Base-by-base conservation (phyloP, 2,329 filamentous ascomycete species). In the Botrytis fabae region DNA sequence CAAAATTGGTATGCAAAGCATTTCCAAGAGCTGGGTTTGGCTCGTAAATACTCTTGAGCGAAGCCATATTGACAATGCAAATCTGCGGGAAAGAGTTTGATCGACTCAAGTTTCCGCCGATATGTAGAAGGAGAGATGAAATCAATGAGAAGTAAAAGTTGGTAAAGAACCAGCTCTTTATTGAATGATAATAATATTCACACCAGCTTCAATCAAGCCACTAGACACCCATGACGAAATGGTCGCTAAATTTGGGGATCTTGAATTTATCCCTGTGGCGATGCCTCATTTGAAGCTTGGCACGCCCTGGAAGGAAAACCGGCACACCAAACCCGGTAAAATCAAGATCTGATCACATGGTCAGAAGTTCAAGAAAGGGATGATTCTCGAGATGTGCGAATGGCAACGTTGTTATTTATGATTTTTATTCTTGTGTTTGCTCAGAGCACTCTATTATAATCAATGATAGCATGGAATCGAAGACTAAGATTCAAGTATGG, bases 1-100 rank as follows among this genome's bases (percentile, higher is more conserved):
- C 81, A 75, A 84, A 84, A 75, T 86, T 86, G 75, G 76, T 79
- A 61, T 79, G 69, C 61, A 78, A 59, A 32, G 77, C 76, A 77
- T 75, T 76, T 40, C 71, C 76, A 28, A 73, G 48, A 54, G 75
- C 69, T 22, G 71, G 63, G 61, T 75, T 75, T 59, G 78, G 73
- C 64, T 78, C 76, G 63, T 77, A 75, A 44, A 79, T 74, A 64
- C 66, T 74, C 72, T 78, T 78, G 57, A 75, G 66, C 28, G 77
- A 76, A 75, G 78, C 78, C 79, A 80, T 80, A 51, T 60, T 75
- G 60, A 59, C 60, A 71, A 70, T 57, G 32, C 40, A 28, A 51
- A 63, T 64, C 57, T 70, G 65, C 59, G n/a, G 42, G 60, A 69
- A 68, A 54, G 72, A 40, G 44, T 70, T 40, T 65, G 69, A 61